These are phyloP conservation scores for Collybia sordida DNA, from an alignment of 768 basidiomycete genomes.

Conservation along the genomic window DNA sequence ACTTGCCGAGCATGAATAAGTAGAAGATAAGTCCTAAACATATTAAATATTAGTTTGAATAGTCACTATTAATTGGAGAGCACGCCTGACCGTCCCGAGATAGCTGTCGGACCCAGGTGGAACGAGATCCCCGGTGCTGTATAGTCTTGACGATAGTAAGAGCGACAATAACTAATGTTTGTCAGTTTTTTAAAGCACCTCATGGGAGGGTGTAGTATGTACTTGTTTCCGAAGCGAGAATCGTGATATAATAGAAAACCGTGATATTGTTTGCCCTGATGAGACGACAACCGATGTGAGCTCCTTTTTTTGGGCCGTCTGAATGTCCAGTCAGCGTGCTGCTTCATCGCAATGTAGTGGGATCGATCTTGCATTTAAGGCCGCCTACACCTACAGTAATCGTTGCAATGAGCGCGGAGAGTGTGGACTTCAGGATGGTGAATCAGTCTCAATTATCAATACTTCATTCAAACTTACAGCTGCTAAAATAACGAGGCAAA, in stretches of 20 bases:
- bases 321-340: too few species aligned
- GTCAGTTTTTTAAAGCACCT: too few species aligned
- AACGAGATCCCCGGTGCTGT: constrained; percentile 1
- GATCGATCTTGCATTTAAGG: too few species aligned
- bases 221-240: constrained; percentile 5
- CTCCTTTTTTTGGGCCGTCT: too few species aligned
- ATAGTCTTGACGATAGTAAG: constrained; percentile 4
- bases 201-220: background rate
- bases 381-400: too few species aligned
- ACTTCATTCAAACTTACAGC: constrained; percentile 1
- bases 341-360: too few species aligned
- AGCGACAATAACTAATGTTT: constrained; percentile 1
- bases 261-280: background rate
- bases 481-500: background rate
- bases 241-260: background rate
- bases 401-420: too few species aligned
- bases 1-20: constrained; percentile 6
- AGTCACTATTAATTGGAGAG: background rate
- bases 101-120: constrained; percentile 4
- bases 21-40: constrained; percentile 5
- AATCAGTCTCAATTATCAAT: background rate
- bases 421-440: background rate
- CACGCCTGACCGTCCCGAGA: constrained; percentile 1
- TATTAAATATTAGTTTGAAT: background rate
- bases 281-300: background rate